Evolutionary conservation across 2,329 filamentous ascomycete species (phyloP), one percentile per base, ranked within the genome.

Genomic region (Penicillium occitanis): DNA sequence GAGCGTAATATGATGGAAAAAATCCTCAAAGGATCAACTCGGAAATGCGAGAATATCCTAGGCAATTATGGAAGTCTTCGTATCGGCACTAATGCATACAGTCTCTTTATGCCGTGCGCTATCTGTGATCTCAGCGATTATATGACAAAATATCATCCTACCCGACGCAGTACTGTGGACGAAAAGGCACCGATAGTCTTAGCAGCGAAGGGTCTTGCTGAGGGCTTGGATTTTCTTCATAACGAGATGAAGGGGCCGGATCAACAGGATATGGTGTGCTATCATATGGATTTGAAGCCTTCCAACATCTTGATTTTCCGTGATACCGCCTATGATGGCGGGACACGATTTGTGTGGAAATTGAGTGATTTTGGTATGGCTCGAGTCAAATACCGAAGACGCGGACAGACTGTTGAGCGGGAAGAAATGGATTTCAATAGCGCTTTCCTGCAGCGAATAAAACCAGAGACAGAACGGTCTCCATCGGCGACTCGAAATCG

Each of bases 331-430:
- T 69, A 68, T 57, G 58, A 66, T 2, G 46, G 72, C 2, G 63
- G 69, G 22, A 67, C 70, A 5, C 68, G 75, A 10, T 66, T 59
- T 30, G 60, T 66, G n/a, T 81, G 79, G 79, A 80, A 80, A 67
- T 71, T 81, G 11, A 79, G 78, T 22, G 79, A 80, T 62, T 81
- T 81, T 66, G 79, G 79, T 8, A 77, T 80, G 70, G 76, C 79
- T 1, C 71, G 76, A 6, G 74, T 80, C 19, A 80, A 77, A 53
- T 61, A 73, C 5, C 63, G 71, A 55, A 69, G 68, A 40, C 62
- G 64, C 25, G 69, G 73, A 28, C 69, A 69, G 1, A 71, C 75
- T 28, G 53, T 48, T 22, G 60, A 63, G 11, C 50, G 50, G 13
- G 70, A 68, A n/a, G 72, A 76, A 57, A 73, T 76, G 65, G 65